phyloP scores from a whole-genome alignment of 2,329 filamentous ascomycete species.

The Emergomyces africanus region DNA sequence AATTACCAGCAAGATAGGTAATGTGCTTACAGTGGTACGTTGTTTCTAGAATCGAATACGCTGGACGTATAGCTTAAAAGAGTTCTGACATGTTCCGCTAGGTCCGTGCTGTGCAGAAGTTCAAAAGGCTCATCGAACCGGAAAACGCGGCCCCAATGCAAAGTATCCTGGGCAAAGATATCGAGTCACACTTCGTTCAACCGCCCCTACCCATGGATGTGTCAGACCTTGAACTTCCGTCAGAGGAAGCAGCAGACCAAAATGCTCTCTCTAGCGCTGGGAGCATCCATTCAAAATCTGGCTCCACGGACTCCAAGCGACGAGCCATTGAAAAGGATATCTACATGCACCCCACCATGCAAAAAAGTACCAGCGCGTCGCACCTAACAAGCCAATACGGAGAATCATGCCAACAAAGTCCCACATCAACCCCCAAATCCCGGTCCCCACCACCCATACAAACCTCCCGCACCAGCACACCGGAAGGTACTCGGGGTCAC shows the following conservation, averaged over 20 bases:
- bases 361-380: neutral
- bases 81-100: constrained; percentile 19
- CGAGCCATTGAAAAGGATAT: neutral
- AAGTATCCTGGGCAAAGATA: constrained; percentile 46
- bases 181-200: constrained; percentile 41
- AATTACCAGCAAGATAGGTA: constrained; percentile 79
- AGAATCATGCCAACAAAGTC: neutral
- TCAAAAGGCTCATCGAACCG: constrained; percentile 60
- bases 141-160: constrained; percentile 42
- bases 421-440: constrained; percentile 16
- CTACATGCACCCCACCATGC: neutral
- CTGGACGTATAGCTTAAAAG: neutral
- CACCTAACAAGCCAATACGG: neutral
- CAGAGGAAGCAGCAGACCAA: neutral
- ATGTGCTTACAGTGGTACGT: constrained; percentile 66
- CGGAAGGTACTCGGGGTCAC: constrained; percentile 43
- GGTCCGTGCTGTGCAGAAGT: constrained; percentile 85
- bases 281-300: neutral
- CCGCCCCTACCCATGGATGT: constrained; percentile 42
- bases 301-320: neutral
- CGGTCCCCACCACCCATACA: constrained; percentile 17
- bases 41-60: neutral
- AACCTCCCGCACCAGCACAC: constrained; percentile 18
- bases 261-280: neutral
- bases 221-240: constrained; percentile 24